Evolutionary conservation across 805 yeast genomes (phyloP), one percentile per base, ranked within the genome.

Genomic region (Pichia exigua): DNA sequence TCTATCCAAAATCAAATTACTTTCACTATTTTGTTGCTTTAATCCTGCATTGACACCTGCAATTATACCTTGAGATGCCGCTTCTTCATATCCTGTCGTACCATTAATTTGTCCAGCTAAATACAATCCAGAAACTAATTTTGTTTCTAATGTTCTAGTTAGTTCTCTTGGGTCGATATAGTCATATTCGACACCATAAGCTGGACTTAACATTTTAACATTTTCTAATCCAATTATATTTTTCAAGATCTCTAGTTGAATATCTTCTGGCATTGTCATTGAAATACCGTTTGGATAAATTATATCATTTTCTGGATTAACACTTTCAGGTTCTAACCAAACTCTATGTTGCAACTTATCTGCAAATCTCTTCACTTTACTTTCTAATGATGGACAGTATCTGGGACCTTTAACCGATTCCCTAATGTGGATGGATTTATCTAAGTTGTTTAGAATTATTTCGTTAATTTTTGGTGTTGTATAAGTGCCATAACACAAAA

Each of bases 151-250:
- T 0, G 95, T 86, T 44, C 74, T 76, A 49, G 75, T 75, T 51
- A 94, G 73, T 62, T 91, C 96, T 57, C 96, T 76, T 2, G 99
- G 99, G 62, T 94, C 97, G 28, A 94, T 84, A 65, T 88, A 94
- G 63, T 94, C 99, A 64, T 94, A 94, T 67, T 94, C 99, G 2
- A 94, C 99, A n/a, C 99, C 99, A 64, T 94, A 94, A 0, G 97
- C 99, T 0, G 97, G 97, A 63, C 91, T 97, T 13, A 85, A 64
- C 87, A 94, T 88, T n/a, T 70, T 73, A 0, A 86, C 97, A 57
- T 87, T 81, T 60, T 88, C 96, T 47, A 95, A 77, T 0, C 99
- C 99, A 4, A 89, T 86, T 54, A 94, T 87, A 72, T 88, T 71
- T 53, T 75, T 73, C 50, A 94, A 77, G 75, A 91, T 77, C 56